Evolutionary conservation across 352 stramenopile species (phyloP), one percentile per base, ranked within the genome.

Genomic region (Phytophthora pluvialis): DNA sequence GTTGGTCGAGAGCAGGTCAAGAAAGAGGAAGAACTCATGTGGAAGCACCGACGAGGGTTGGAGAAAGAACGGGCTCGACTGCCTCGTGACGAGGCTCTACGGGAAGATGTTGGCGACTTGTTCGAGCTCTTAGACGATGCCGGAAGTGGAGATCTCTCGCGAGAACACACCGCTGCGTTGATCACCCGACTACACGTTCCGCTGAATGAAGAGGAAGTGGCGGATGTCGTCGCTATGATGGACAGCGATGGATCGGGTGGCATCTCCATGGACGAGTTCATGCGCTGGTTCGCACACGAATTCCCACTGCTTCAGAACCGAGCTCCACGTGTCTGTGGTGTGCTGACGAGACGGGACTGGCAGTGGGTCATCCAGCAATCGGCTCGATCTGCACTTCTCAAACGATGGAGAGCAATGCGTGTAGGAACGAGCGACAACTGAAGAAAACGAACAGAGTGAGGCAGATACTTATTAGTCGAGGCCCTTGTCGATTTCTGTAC

Each of bases 171-270:
- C 1, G 64, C 63, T 11, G 80, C 76, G 40, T 58, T 92, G 29
- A 89, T 90, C 42, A 72, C 47, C 48, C 71, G 78, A 1, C 49
- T 94, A 44, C 82, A 83, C 38, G 72, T 94, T 15, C 83, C 86
- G 5, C 53, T 94, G 31, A 72, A 70, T 9, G 45, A 53, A 12
- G 76, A 80, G 2, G 86, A 94, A 35, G 54, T 73, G 0, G 70
- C 80, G 8, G 86, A 93, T 54, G 86, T 93, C 8, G 75, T 93
- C 15, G 75, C 75, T 11, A 94, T 94, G 86, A 94, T 94, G 79
- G 86, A 94, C 67, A 83, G 69, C 42, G 86, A 94, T 44, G 64
- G 62, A 7, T 93, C 86, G 0, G 83, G 82, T 0, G 72, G 64
- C 5, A 86, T 94, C 21, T 91, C 83, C 25, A 77, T 92, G 25